Percentiles rank a stretch among this genome's conserved stretches.
Conservation (phyloP, 1,139 yeast species). For the Diutina neorugosa region DNA sequence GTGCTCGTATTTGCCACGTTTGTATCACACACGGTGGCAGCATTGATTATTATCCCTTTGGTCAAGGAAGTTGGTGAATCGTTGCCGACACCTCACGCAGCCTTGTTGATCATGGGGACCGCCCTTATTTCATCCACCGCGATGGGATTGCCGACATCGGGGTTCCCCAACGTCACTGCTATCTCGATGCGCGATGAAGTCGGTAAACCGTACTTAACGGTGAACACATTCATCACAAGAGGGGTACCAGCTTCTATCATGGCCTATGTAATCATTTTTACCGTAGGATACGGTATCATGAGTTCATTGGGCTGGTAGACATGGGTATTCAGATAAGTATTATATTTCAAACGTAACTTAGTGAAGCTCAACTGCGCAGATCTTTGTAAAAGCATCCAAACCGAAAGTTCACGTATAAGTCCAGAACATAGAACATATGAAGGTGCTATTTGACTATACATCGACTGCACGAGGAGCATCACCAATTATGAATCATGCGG, state of each 20-base stretch:
- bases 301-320: constrained; percentile 34
- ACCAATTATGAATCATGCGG: too few relatives aligned
- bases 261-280: constrained; percentile 54
- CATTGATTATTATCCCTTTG: constrained; percentile 77
- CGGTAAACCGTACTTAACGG: constrained; percentile 77
- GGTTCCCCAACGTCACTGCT: constrained; percentile 94
- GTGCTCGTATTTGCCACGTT: constrained; percentile 81
- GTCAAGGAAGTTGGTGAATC: constrained; percentile 78
- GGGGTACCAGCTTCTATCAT: constrained; percentile 82
- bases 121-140: constrained; percentile 84
- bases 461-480: too few relatives aligned
- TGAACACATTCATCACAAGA: constrained; percentile 68
- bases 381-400: too few relatives aligned
- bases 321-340: too few relatives aligned
- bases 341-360: too few relatives aligned
- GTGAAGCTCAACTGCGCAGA: too few relatives aligned
- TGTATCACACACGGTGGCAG: constrained; percentile 93
- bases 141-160: constrained; percentile 94
- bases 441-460: too few relatives aligned
- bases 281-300: constrained; percentile 77
- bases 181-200: constrained; percentile 84
- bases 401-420: too few relatives aligned
- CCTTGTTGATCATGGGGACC: constrained; percentile 67
- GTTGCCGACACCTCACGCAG: constrained; percentile 60
- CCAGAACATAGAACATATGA: too few relatives aligned